Base-by-base conservation (phyloP, 163 green algal genomes). In the Dunaliella salina region DNA sequence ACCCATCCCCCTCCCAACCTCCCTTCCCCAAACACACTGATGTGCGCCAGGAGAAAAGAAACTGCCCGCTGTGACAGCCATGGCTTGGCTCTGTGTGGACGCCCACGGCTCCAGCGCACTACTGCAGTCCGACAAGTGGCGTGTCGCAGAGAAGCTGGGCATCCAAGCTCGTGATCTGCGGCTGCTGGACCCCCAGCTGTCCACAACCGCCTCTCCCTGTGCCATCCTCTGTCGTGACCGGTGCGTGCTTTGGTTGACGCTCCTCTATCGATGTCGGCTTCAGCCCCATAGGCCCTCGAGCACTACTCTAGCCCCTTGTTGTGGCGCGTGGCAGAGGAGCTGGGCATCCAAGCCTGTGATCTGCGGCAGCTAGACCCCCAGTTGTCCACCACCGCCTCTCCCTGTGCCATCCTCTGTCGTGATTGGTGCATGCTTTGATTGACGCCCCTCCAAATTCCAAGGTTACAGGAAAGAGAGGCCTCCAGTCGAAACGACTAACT, bases 151-250 rank as follows among this genome's bases (percentile, higher is more conserved):
- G 33, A 90, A 93, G 83, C 91, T 96, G 83, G 94, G 94, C 15
- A 93, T 97, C 67, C 95, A 97, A 89, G 88, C 92, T 5, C 93
- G 88, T 81, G 93, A 96, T 86, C 90, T 96, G 81, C 91, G 93
- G 25, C 87, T 98, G 84, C 92, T 98, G 88, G 96, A 98, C 86
- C 93, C 94, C 33, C 87, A 93, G 50, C 91, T 97, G 79, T 87
- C 89, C 63, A 93, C 91, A 59, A 95, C 89, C 83, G 97, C 97
- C 90, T 50, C 40, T 8, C 95, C 95, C 25, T 95, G 92, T 0
- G 94, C 94, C 82, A 96, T 98, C 84, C 94, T 98, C 80, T 94
- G 91, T 32, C 95, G 96, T 75, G 96, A 98, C 45, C 40, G 40
- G 40, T 50, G 40, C 3, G 40, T 50, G 40, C 8, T 3, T 8